Base-by-base conservation (phyloP, 2,329 filamentous ascomycete species). In the Talaromyces sp. region DNA sequence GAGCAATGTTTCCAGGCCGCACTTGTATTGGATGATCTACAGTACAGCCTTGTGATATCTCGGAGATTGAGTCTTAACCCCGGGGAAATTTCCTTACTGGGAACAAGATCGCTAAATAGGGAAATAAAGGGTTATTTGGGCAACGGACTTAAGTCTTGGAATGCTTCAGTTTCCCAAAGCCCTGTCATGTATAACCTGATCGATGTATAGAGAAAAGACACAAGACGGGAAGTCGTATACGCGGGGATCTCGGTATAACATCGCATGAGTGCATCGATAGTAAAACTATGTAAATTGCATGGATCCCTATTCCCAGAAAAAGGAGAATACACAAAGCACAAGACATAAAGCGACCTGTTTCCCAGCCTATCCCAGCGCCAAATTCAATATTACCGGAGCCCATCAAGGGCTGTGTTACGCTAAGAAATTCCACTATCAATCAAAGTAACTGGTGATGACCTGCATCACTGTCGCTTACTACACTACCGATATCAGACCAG, bases 401-500 rank as follows among this genome's bases (percentile, higher is more conserved):
- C 14, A 19, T 27, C 36, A 36, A 42, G n/a, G 13, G 20, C 14
- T 41, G 11, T 16, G 17, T 41, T 45, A 47, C 27, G 3, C 20
- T 13, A 41, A 47, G 35, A 20, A 32, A 17, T n/a, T 16, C 16
- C 14, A 3, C 27, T 41, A 35, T 30, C 19, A 8, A 54, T 62
- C 51, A 65, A 22, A 57, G 48, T 41, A 64, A 54, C 24, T 54
- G 49, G 41, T 62, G 63, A 55, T 68, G 60, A 27, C 64, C 61
- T 36, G 62, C 65, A 56, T 76, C 72, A 49, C 75, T 71, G 32
- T 67, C 67, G 61, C 75, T 77, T 22, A 75, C 59, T 44, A 75
- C 74, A 54, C 75, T 77, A 13, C 74, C 74, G 39, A 77, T 64
- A 49, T 77, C 75, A 32, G 75, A 77, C 75, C 75, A 77, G 57